Evolutionary conservation across 1,284 basidiomycete species (phyloP), one percentile per base, ranked within the genome.

Genomic region (Agroathelia rolfsii): DNA sequence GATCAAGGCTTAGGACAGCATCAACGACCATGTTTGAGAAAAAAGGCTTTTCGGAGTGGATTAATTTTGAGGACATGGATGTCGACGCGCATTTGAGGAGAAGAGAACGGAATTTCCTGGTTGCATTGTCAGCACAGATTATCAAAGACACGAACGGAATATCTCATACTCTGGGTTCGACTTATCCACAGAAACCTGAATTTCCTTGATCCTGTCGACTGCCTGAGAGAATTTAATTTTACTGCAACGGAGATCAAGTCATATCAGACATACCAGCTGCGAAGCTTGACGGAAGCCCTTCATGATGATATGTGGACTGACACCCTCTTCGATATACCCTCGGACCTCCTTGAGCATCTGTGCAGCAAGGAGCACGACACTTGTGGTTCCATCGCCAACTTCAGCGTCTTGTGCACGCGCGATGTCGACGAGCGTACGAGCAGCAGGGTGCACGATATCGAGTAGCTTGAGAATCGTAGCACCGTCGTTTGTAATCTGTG

Each of bases 21-120:
- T 98, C 88, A 29, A 99, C 95, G 36, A 96, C 95, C 93, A 99
- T 98, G 45, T 87, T 79, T 19, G 92, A 85, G 67, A 99, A 99
- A 67, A 98, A 99, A 3, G 94, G 93, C 52, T 95, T 96, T 64
- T 97, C 92, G 24, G 90, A 92, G 56, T 97, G 93, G 47, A 99
- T 97, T 41, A 99, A 76, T 63, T 99, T 99, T 41, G 93, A 97
- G 13, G 94, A 97, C 94, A 99, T 97, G 24, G 93, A 94, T 5
- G 95, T 99, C 17, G 92, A 83, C 24, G 95, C 95, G 57, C 92
- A 95, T 66, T 96, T 94, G 48, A 96, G 68, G 27, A 99, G 73
- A 6, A 98, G 76, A 37, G 92, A 87, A 39, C 81, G 87, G 75
- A 98, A 97, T 46, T 77, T 76, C 42, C 88, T 94, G 56, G 13